Conservation (phyloP, 305 asterid species). For the Nicotiana rustica region DNA sequence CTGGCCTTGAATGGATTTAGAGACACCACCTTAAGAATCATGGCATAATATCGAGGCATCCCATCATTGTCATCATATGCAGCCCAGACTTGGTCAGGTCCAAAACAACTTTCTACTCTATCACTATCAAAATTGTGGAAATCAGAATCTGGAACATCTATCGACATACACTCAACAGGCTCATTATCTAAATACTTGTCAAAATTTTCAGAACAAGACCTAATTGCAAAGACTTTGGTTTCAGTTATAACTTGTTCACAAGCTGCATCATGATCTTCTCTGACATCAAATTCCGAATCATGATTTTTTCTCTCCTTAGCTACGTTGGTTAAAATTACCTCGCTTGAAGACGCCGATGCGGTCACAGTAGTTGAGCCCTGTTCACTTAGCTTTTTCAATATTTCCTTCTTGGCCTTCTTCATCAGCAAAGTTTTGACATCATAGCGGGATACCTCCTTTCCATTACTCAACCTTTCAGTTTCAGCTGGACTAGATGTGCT, state of each 20-base stretch:
- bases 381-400: conserved; percentile 49
- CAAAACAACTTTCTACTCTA: conserved; percentile 62
- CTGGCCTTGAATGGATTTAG: conserved; percentile 35
- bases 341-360: conserved; percentile 40
- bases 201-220: conserved; percentile 23
- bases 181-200: conserved; percentile 8
- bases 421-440: conserved; percentile 39
- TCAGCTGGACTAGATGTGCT: conserved; percentile 25
- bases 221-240: not conserved
- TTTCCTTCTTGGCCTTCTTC: conserved; percentile 66
- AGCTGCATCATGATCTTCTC: conserved; percentile 29
- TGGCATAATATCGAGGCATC: conserved; percentile 85
- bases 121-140: conserved; percentile 73
- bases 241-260: conserved; percentile 22
- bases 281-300: conserved; percentile 29
- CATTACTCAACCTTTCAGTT: not conserved
- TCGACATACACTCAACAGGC: conserved; percentile 26
- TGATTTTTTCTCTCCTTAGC: conserved; percentile 39
- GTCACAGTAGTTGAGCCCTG: conserved; percentile 43
- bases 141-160: conserved; percentile 53
- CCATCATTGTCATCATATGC: conserved; percentile 82
- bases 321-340: conserved; percentile 33
- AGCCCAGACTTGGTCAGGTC: conserved; percentile 81
- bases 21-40: conserved; percentile 53
- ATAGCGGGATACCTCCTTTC: not conserved